Conservation (phyloP, 306 rosid species). For the Medicago ruthenica region DNA sequence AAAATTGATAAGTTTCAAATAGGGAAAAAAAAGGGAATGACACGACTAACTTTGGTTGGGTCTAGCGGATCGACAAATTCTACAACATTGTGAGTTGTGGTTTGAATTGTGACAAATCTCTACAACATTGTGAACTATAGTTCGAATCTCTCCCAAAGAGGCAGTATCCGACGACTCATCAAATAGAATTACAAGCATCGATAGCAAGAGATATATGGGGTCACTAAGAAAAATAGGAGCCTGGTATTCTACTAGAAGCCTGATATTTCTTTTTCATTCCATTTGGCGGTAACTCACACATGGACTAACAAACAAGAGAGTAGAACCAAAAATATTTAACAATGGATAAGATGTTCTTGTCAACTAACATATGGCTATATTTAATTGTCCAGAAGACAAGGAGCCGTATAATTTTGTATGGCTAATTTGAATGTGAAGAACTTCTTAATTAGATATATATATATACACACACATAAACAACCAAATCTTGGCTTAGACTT, state of each 20-base stretch:
- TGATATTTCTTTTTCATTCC: conserved; percentile 42
- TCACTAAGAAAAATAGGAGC: not conserved
- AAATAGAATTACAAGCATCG: not conserved
- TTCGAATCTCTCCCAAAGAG: not conserved
- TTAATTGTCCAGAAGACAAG: conserved; percentile 44
- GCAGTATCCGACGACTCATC: too few species aligned
- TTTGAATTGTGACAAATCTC: not conserved
- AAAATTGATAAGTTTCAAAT: too few species aligned
- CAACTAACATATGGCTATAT: conserved; percentile 28
- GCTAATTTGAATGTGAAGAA: conserved; percentile 13
- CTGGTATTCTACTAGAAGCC: not conserved
- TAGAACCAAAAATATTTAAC: conserved; percentile 42
- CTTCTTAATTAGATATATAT: not conserved
- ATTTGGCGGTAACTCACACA: conserved; percentile 34
- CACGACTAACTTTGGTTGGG: not conserved
- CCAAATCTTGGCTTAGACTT: conserved; percentile 4
- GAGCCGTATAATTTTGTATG: conserved; percentile 41
- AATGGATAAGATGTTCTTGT: conserved; percentile 49
- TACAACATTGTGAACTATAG: not conserved
- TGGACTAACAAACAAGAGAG: conserved; percentile 49
- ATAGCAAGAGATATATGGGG: not conserved
- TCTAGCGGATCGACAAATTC: not conserved
- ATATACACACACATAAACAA: not conserved
- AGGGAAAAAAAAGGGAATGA: not conserved
- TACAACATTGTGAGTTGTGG: not conserved